Evolutionary conservation across 805 yeast genomes (phyloP), one percentile per base, ranked within the genome.

Genomic region (Scheffersomyces stipitis): DNA sequence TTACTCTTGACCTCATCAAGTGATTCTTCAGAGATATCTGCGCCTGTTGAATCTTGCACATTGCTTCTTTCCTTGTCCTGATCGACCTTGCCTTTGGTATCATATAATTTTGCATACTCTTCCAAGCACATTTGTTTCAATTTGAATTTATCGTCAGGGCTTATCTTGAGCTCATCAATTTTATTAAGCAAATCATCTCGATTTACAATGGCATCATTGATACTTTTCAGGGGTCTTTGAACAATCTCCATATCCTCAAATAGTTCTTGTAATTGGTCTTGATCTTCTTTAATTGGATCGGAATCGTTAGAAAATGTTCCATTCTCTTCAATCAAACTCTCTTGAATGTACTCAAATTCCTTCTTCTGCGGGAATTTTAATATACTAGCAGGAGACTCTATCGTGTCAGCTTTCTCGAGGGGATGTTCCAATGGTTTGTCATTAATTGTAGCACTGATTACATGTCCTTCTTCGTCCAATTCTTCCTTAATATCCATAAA

Each of bases 381-480:
- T n/a, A n/a, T n/a, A n/a, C n/a, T n/a, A 7, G 24, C 9, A 20
- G 10, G 9, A 20, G 9, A 7, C 24, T 20, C 10, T 20, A 10
- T 10, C 24, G 24, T 20, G 10, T 20, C 24, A 7, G 24, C 24
- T 10, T 20, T 20, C 10, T 20, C 24, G 10, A 20, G 10, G 10
- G 24, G 24, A 20, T 20, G 24, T 20, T 20, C 24, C n/a, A n/a
- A 54, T 10, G 43, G 57, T 1, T 42, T 42, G 26, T 59, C 48
- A 33, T 61, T 64, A 8, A 64, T 32, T 31, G 46, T 60, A 4
- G 48, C 62, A 5, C 46, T 42, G 2, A 84, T 54, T 1, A 89
- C 71, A 41, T 85, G 79, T 0, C 80, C 96, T n/a, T 85, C 81
- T 1, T 86, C 96, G 58, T 89, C 96, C 26, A 90, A 58, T 36